These are phyloP conservation scores for Sorghum bicolor DNA, from an alignment of 176 grass and related monocot species.

Conservation along the genomic window DNA sequence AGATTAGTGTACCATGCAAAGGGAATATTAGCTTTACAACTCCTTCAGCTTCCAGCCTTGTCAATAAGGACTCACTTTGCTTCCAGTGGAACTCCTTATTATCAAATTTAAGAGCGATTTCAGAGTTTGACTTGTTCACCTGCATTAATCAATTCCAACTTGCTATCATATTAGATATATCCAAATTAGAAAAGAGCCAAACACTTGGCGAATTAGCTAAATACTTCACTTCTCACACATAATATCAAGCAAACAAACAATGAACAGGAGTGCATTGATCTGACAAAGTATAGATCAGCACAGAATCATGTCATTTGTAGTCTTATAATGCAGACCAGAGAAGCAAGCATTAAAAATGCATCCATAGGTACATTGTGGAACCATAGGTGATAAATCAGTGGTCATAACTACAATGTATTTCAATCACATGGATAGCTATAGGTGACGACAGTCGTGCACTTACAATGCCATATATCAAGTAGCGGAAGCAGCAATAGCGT, in stretches of 20 bases:
- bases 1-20: conserved; percentile 63
- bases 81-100: conserved; percentile 55
- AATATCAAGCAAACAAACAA: neutral
- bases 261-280: neutral
- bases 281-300: neutral
- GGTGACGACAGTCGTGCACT: conserved; percentile 1
- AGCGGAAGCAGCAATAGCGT: conserved; percentile 67
- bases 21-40: conserved; percentile 93
- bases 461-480: conserved; percentile 92
- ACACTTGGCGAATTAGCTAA: neutral
- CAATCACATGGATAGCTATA: neutral
- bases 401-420: neutral
- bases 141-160: conserved; percentile 42
- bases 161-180: conserved; percentile 35
- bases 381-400: neutral
- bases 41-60: conserved; percentile 79
- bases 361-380: neutral
- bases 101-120: conserved; percentile 59
- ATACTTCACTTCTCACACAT: neutral
- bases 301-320: neutral
- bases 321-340: neutral
- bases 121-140: conserved; percentile 74
- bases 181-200: neutral
- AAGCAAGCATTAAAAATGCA: neutral
- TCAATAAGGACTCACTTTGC: conserved; percentile 63